phyloP scores from a whole-genome alignment of 2,329 filamentous ascomycete species.

The Penicillium sp. region DNA sequence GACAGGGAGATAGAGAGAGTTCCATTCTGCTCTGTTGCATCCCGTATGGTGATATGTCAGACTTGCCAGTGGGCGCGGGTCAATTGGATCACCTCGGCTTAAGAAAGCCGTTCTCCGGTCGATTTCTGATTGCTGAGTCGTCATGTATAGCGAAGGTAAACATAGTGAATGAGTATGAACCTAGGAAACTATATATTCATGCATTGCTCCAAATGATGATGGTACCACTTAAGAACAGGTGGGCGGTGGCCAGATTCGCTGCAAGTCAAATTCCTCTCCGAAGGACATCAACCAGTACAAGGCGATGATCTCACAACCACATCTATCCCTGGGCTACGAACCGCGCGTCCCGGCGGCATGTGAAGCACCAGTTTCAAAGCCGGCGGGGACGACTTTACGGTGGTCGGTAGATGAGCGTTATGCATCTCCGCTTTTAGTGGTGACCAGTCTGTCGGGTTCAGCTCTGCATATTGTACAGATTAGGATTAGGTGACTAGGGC shows the following conservation, averaged over 20 bases:
- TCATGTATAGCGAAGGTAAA: too few species aligned
- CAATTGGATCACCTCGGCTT: too few species aligned
- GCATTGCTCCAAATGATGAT: neutral
- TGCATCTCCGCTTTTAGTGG: slow-evolving; percentile 12
- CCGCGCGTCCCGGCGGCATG: neutral
- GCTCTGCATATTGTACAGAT: neutral
- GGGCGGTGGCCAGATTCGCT: neutral
- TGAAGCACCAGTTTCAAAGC: neutral
- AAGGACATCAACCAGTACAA: neutral
- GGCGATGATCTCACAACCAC: neutral
- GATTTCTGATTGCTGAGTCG: too few species aligned
- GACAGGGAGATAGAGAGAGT: too few species aligned
- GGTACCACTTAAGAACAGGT: neutral
- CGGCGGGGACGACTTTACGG: neutral
- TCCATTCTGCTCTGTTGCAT: too few species aligned
- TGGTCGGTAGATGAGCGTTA: neutral
- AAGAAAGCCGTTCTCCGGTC: too few species aligned
- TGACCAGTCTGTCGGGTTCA: slow-evolving; percentile 5
- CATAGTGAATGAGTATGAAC: too few species aligned
- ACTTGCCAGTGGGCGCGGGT: too few species aligned
- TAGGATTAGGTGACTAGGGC: slow-evolving; percentile 1
- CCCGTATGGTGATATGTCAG: too few species aligned
- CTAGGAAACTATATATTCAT: too few species aligned
- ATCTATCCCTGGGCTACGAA: neutral
- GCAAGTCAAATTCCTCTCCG: neutral